Conservation (phyloP, 768 basidiomycete genomes). For the Boletus subparvulus region DNA sequence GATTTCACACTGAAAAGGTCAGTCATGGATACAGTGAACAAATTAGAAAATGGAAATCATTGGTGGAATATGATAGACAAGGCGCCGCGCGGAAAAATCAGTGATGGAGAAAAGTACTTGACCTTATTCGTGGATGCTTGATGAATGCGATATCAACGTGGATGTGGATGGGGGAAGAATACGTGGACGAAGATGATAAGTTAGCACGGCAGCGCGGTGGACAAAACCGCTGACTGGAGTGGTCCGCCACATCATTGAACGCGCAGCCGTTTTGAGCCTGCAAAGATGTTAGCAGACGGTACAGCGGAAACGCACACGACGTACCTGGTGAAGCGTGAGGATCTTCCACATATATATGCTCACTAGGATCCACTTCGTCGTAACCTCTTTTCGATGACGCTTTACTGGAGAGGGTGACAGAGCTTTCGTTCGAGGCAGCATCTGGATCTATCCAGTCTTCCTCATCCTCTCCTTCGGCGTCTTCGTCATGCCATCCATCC, state of each 20-base stretch:
- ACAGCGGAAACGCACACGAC: neutral
- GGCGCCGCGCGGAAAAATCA: neutral
- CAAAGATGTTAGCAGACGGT: neutral
- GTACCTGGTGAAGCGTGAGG: slow-evolving; percentile 48
- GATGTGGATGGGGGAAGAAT: slow-evolving; percentile 8
- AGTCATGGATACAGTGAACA: slow-evolving; percentile 21
- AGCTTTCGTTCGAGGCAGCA: slow-evolving; percentile 50
- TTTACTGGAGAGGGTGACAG: slow-evolving; percentile 55
- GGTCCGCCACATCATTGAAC: slow-evolving; percentile 31
- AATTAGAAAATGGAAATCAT: neutral
- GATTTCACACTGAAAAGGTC: slow-evolving; percentile 30
- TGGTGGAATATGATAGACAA: neutral
- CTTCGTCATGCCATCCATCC: slow-evolving; percentile 35
- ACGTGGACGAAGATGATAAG: slow-evolving; percentile 24
- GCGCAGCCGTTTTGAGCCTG: slow-evolving; percentile 48
- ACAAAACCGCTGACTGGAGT: neutral
- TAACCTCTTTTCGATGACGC: slow-evolving; percentile 48
- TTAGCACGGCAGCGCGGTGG: slow-evolving; percentile 17
- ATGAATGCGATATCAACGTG: slow-evolving; percentile 5
- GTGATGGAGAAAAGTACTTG: slow-evolving; percentile 25
- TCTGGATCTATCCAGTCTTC: slow-evolving; percentile 48
- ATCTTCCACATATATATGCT: slow-evolving; percentile 36
- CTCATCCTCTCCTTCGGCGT: slow-evolving; percentile 48
- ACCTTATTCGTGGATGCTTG: slow-evolving; percentile 24
- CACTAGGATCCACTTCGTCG: slow-evolving; percentile 48